Percentiles rank a stretch among this genome's conserved stretches.
These are phyloP conservation scores for Apium graveolens DNA, from an alignment of 129 eudicot species.

Conservation along the genomic window DNA sequence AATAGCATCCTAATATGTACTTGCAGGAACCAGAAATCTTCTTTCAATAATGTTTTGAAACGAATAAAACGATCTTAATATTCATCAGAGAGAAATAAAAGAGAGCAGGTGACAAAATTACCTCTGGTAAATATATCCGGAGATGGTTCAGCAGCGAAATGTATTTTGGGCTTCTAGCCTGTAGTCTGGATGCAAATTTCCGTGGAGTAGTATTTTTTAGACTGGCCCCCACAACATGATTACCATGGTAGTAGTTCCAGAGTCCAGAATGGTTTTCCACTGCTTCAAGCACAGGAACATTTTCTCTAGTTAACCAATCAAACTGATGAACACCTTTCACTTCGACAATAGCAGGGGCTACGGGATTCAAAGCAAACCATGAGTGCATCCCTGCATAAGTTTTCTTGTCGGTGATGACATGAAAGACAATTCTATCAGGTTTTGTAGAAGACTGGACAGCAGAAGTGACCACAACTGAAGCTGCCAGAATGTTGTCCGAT, in stretches of 20 bases:
- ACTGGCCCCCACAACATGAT: constrained; percentile 71
- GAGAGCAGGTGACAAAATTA: constrained; percentile 21
- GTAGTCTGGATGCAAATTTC: constrained; percentile 82
- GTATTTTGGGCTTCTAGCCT: constrained; percentile 97
- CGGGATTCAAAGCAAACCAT: constrained; percentile 89
- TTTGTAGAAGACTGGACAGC: constrained; percentile 64
- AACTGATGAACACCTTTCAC: constrained; percentile 99
- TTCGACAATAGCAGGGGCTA: constrained; percentile 84
- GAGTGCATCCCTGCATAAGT: constrained; percentile 99
- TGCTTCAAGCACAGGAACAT: constrained; percentile 97
- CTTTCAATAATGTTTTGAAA: not conserved
- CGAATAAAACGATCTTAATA: no score
- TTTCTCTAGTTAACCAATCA: constrained; percentile 97
- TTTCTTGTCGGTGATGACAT: constrained; percentile 92
- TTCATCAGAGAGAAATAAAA: not conserved
- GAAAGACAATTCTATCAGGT: constrained; percentile 85
- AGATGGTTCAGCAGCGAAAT: constrained; percentile 96
- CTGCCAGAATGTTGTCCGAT: constrained; percentile 91
- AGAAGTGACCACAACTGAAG: constrained; percentile 93
- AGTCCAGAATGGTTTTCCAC: constrained; percentile 77
- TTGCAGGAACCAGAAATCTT: not conserved
- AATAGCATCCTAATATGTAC: not conserved
- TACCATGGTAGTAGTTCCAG: constrained; percentile 80
- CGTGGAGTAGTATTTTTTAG: constrained; percentile 67
- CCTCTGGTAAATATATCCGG: constrained; percentile 99